Conservation (phyloP, 2,329 filamentous ascomycete genomes). For the Talaromyces sp. region DNA sequence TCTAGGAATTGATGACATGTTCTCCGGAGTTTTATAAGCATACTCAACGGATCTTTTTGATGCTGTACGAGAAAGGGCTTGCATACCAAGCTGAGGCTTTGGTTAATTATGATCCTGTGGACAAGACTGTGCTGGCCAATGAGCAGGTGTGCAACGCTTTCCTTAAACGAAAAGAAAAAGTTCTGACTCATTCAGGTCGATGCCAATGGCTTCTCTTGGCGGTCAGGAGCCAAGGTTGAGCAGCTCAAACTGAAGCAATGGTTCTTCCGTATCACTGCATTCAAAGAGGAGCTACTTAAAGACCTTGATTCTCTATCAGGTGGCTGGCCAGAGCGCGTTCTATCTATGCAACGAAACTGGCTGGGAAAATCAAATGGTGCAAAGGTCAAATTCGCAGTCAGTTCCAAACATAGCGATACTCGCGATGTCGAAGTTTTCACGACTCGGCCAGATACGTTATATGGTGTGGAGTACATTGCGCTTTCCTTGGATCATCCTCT, state of each 20-base stretch:
- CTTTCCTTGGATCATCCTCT: conserved; percentile 68
- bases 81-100: conserved; percentile 78
- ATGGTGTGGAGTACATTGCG: conserved; percentile 79
- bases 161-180: background rate
- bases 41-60: conserved; percentile 78
- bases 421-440: conserved; percentile 68
- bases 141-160: conserved; percentile 55
- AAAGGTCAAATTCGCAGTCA: conserved; percentile 64
- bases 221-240: conserved; percentile 78
- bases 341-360: conserved; percentile 84
- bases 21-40: conserved; percentile 83
- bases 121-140: conserved; percentile 84
- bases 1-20: conserved; percentile 81
- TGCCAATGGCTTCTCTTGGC: conserved; percentile 76
- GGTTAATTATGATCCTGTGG: conserved; percentile 87
- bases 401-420: conserved; percentile 26
- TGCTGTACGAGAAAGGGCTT: conserved; percentile 66
- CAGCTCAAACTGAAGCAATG: conserved; percentile 76
- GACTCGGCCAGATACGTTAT: conserved; percentile 79
- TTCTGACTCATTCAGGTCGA: conserved; percentile 54
- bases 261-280: conserved; percentile 81
- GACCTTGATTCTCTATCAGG: conserved; percentile 64
- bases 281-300: conserved; percentile 64
- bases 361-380: conserved; percentile 73
- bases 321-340: conserved; percentile 75